Evolutionary conservation across 2,329 filamentous ascomycete genomes (phyloP).

Genomic region (Stylonectria norvegica): DNA sequence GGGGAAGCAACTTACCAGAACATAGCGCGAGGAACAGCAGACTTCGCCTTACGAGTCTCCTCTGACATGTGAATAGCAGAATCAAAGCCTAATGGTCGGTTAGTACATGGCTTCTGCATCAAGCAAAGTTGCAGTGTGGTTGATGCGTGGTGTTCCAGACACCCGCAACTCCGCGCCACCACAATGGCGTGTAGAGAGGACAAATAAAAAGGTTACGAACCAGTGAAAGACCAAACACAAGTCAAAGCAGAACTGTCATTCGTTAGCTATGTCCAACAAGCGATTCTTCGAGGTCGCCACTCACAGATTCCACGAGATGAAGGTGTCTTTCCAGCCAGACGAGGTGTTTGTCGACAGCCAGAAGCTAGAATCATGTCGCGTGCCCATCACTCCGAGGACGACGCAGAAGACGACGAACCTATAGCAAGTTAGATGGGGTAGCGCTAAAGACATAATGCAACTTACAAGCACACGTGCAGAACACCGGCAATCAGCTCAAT

Average conservation of each 20-base stretch:
- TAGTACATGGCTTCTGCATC: neutral
- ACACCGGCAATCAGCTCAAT: slow-evolving; percentile 23
- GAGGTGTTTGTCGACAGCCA: slow-evolving; percentile 20
- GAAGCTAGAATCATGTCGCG: slow-evolving; percentile 19
- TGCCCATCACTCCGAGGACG: slow-evolving; percentile 23
- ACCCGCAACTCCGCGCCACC: too few relatives aligned
- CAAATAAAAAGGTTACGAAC: neutral
- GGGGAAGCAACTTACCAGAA: too few relatives aligned
- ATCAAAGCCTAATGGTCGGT: slow-evolving; percentile 17
- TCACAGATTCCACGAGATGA: slow-evolving; percentile 22
- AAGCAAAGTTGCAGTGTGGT: too few relatives aligned
- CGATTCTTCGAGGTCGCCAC: too few relatives aligned
- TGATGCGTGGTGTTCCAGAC: too few relatives aligned
- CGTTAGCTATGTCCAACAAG: too few relatives aligned
- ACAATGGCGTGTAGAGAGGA: neutral
- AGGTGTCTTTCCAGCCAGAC: slow-evolving; percentile 23
- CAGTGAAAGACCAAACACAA: slow-evolving; percentile 26
- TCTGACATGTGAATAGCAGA: slow-evolving; percentile 27
- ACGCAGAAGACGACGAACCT: slow-evolving; percentile 25
- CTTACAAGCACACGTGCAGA: slow-evolving; percentile 20
- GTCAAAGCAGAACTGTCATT: too few relatives aligned
- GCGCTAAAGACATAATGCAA: too few relatives aligned
- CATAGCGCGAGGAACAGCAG: slow-evolving; percentile 23
- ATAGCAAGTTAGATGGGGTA: too few relatives aligned
- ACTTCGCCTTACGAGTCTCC: slow-evolving; percentile 24